A percentile compares a stretch with the other conserved stretches of the same genome.
Evolutionary conservation across 257 asterid species (phyloP).

Genomic region (Vinca minor): DNA sequence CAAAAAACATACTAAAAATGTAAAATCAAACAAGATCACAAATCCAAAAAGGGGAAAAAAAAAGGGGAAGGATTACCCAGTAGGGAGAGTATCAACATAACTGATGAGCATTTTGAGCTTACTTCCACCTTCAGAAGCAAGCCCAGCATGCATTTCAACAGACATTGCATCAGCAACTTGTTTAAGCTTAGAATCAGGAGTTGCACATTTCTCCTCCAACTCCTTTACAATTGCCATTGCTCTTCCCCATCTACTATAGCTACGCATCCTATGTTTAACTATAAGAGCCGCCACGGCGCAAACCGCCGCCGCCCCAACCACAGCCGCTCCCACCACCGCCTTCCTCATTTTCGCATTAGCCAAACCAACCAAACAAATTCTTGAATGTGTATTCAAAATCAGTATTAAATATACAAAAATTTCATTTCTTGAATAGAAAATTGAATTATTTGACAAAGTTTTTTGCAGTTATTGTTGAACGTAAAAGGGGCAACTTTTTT

Average conservation of each 20-base stretch:
- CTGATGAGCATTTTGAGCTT: slow-evolving; percentile 64
- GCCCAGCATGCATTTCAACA: slow-evolving; percentile 71
- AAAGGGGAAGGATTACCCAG: slow-evolving; percentile 39
- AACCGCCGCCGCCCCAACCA: slow-evolving; percentile 41
- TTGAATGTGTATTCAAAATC: no score
- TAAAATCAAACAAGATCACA: slow-evolving; percentile 5
- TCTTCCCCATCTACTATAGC: slow-evolving; percentile 42
- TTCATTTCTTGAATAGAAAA: no score
- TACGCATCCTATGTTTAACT: slow-evolving; percentile 38
- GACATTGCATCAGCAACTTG: slow-evolving; percentile 68
- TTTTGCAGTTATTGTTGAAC: no score
- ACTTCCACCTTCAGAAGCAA: slow-evolving; percentile 67
- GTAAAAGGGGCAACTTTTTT: no score
- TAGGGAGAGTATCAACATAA: slow-evolving; percentile 53
- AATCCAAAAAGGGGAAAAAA: no score
- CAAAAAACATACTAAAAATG: no score
- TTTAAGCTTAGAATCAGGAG: slow-evolving; percentile 35
- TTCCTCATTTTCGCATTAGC: slow-evolving; percentile 24
- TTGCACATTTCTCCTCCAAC: slow-evolving; percentile 44
- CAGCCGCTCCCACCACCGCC: slow-evolving; percentile 44
- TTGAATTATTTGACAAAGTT: no score
- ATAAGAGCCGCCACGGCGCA: slow-evolving; percentile 50
- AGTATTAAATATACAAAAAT: no score
- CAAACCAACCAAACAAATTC: no score
- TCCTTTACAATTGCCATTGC: slow-evolving; percentile 45